Percentiles rank a stretch among this genome's conserved stretches.
phyloP scores from a whole-genome alignment of 2,329 filamentous ascomycete genomes.

The Fusarium transvaalense region DNA sequence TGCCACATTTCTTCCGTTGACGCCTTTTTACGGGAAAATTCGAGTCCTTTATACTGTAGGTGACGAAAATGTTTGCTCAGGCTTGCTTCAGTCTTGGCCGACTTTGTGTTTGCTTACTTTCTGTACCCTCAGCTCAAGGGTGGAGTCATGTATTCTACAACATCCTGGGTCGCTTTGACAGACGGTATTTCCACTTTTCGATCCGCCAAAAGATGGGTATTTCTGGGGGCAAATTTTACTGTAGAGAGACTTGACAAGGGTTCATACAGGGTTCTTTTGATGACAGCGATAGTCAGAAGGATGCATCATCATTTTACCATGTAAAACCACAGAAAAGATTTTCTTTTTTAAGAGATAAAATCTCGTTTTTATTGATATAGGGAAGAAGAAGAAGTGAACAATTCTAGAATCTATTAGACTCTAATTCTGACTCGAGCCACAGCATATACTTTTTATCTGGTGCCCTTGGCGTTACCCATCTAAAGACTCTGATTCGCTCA shows the following conservation, averaged over 20 bases:
- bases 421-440: conserved; percentile 16
- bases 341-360: not conserved
- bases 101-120: not conserved
- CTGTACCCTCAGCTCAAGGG: not conserved
- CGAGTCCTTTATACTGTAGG: not conserved
- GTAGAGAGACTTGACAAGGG: conserved; percentile 1
- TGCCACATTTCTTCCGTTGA: conserved; percentile 24
- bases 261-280: conserved; percentile 21
- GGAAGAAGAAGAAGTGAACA: not conserved
- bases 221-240: conserved; percentile 20
- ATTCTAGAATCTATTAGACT: not conserved
- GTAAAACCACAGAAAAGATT: not conserved
- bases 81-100: no score
- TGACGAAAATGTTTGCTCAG: not conserved
- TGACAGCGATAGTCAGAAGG: not conserved
- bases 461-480: conserved; percentile 18
- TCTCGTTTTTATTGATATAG: not conserved
- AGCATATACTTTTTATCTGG: not conserved
- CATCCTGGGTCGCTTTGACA: conserved; percentile 7
- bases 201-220: conserved; percentile 34
- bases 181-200: conserved; percentile 35
- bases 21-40: not conserved
- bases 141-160: not conserved
- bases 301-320: not conserved
- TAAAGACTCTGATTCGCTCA: conserved; percentile 19